Evolutionary conservation across 108 stramenopile genomes (phyloP), one percentile per base, ranked within the genome.

Genomic region (Nitzschia sp.): DNA sequence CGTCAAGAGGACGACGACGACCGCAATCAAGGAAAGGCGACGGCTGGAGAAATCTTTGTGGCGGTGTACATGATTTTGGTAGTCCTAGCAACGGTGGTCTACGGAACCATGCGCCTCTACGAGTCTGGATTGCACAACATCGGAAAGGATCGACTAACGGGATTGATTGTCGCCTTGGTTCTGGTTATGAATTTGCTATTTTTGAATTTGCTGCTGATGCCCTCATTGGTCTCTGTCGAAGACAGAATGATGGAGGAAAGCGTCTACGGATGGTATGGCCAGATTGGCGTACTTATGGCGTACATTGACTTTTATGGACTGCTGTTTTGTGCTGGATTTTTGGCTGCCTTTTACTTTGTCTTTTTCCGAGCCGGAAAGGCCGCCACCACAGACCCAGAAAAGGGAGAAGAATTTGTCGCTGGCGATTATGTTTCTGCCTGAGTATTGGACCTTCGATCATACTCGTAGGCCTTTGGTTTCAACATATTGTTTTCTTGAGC

Each of bases 191-290:
- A 66, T 55, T 56, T 82, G 30, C 69, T 73, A 53, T 58, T 48
- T 46, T 41, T 68, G 32, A 71, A 79, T 53, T 50, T 65, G 36
- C 54, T 85, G 31, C 54, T 82, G 68, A 76, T 76, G 26, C 71
- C 81, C 32, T 47, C 81, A 19, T 68, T 81, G 19, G 44, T 74
- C 9, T 58, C 54, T 8, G 68, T 80, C 45, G 81, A 85, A 22
- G 76, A 77, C 38, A 71, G 85, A 15, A 68, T 57, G 35, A 62
- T 81, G 34, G 85, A 85, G 53, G 70, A 82, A 34, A 66, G 58
- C 19, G 53, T 71, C 54, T 85, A 82, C 46, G 85, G 85, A n/a
- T 85, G 81, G 81, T 85, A 82, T 67, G 85, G 85, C 30, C 85
- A 85, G 53, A 71, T 69, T 30, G 66, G 69, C 54, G 81, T 85